Evolutionary conservation across 371 early-diverging fungal genomes (phyloP).

Genomic region (Mortierella sp.): DNA sequence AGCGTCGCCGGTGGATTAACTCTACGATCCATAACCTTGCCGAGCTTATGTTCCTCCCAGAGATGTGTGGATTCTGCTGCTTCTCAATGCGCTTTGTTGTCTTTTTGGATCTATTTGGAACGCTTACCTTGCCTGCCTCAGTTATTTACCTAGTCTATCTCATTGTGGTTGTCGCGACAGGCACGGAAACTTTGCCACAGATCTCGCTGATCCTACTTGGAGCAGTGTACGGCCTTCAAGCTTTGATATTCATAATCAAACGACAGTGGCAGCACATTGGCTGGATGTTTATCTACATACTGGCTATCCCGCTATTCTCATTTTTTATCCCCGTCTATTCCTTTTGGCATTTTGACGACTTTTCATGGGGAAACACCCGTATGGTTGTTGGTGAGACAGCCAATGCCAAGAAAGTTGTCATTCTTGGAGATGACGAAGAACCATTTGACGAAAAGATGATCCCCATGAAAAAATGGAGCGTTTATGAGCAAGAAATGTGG

Average conservation of each 20-base stretch:
- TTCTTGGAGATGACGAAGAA: conserved; percentile 68
- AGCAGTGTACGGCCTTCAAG: conserved; percentile 63
- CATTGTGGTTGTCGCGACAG: conserved; percentile 71
- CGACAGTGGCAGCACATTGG: conserved; percentile 76
- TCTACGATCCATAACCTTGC: conserved; percentile 98
- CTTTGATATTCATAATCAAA: conserved; percentile 65
- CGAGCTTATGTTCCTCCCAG: conserved; percentile 87
- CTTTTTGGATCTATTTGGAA: conserved; percentile 93
- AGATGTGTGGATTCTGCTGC: conserved; percentile 96
- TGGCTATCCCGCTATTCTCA: conserved; percentile 78
- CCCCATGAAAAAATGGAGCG: conserved; percentile 75
- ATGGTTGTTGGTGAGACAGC: conserved; percentile 78
- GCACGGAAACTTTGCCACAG: conserved; percentile 68
- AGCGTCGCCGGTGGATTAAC: conserved; percentile 97
- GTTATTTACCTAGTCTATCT: conserved; percentile 86
- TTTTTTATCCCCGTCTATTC: conserved; percentile 81
- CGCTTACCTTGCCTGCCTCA: conserved; percentile 93
- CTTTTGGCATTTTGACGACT: conserved; percentile 95
- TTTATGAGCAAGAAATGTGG: conserved; percentile 74
- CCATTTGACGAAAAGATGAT: conserved; percentile 79
- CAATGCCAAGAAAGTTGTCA: conserved; percentile 61
- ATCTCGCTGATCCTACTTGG: conserved; percentile 72
- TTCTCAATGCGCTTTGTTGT: conserved; percentile 97
- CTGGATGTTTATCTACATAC: conserved; percentile 88
- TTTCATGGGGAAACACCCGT: conserved; percentile 89